Evolutionary conservation across 805 yeast genomes (phyloP), one percentile per base, ranked within the genome.

Genomic region (Yarrowia hollandica): DNA sequence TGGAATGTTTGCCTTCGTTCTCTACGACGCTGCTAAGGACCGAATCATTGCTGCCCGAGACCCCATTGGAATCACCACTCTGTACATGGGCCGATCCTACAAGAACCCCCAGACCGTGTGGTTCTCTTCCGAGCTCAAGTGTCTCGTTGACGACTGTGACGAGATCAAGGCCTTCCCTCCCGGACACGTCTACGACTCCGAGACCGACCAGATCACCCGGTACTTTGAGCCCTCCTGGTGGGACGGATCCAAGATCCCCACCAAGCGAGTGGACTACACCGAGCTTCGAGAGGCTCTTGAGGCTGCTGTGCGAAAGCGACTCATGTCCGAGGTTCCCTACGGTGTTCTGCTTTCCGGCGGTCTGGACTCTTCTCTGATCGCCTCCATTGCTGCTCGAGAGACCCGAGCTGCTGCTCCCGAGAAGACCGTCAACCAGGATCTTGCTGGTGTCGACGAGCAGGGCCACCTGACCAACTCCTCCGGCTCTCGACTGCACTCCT

Each of bases 321-420:
- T 94, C 69, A 94, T 94, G 99, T 94, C 98, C 60, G 99, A 94
- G 79, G 99, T 94, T 63, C 98, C 99, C 60, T 94, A 89, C 74
- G 99, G 99, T 78, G 99, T 94, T 46, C 79, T 94, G 67, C 79
- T 94, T 66, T 90, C 97, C 19, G 99, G 99, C 72, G 99, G 99
- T 65, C 82, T 94, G 70, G 99, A 94, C 74, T 90, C 97, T 46
- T 90, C 97, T 19, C 80, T 94, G 74, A 94, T 94, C 72, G 99
- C 99, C 16, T 75, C 99, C 42, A 94, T 94, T 70, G 99, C 98
- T 57, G 94, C 98, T 28, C 82, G 97, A 73, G 99, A 94, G 78
- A 89, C 98, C 62, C 82, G 82, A 63, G 84, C 83, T 75, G 94
- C 95, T 54, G 81, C 84, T 37, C 78, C 78, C 60, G 88, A 83